Conservation (phyloP, 208 protist genomes). For the Herpetomonas muscarum region DNA sequence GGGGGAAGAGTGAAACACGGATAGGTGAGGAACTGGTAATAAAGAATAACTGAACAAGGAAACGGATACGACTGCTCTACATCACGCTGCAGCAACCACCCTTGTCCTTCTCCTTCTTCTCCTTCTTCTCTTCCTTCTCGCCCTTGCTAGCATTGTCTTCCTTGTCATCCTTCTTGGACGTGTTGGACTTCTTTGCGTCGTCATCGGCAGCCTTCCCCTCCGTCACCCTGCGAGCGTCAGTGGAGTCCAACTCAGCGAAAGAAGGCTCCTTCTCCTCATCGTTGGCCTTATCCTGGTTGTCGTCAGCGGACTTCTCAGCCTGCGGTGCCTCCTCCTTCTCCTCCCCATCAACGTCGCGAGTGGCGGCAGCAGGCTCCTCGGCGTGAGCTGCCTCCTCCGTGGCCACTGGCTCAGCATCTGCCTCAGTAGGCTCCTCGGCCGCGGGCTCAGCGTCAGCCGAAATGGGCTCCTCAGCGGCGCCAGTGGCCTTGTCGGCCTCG, state of each 20-base stretch:
- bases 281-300: background rate
- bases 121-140: conserved; percentile 16
- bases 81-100: conserved; percentile 29
- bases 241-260: too few relatives aligned
- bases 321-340: background rate
- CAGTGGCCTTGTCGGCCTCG: background rate
- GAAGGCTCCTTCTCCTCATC: conserved; percentile 8
- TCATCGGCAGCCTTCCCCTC: background rate
- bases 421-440: background rate
- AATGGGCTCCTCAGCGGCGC: background rate
- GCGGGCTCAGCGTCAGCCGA: background rate
- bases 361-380: background rate
- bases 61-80: conserved; percentile 8
- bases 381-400: background rate
- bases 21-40: background rate
- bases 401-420: background rate
- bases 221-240: background rate
- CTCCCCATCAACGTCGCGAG: background rate
- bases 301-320: background rate
- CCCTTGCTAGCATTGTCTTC: conserved; percentile 4
- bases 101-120: conserved; percentile 28
- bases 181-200: background rate
- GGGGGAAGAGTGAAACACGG: background rate
- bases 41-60: too few relatives aligned
- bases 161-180: background rate